phyloP scores from a whole-genome alignment of 306 rosid species.

The Oemleria cerasiformis region DNA sequence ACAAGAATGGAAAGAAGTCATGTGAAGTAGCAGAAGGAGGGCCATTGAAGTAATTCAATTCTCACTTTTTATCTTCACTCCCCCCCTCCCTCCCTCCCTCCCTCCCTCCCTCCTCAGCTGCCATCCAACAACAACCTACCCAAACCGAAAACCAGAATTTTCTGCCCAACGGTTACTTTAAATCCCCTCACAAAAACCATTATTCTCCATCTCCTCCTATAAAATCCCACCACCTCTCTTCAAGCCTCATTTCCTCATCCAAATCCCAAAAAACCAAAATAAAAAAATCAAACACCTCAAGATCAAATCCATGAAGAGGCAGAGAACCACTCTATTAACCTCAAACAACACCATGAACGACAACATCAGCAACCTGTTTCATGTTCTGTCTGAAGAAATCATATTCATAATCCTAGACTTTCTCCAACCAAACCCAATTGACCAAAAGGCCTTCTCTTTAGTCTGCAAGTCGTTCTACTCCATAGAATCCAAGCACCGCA shows the following conservation, averaged over 20 bases:
- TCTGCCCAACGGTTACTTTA: slow-evolving; percentile 33
- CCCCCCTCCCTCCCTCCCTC: slow-evolving; percentile 8
- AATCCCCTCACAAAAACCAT: slow-evolving; percentile 1
- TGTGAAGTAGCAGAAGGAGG: not conserved
- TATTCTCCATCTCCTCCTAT: not conserved
- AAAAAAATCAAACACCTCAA: not conserved
- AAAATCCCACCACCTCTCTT: not conserved
- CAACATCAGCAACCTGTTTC: slow-evolving; percentile 37
- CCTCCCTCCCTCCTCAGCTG: not conserved
- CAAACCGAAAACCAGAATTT: slow-evolving; percentile 22
- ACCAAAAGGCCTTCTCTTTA: slow-evolving; percentile 63
- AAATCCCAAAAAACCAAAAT: not conserved
- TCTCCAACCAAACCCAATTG: slow-evolving; percentile 39
- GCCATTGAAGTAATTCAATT: not conserved
- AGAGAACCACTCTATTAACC: slow-evolving; percentile 11
- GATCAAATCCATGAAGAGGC: slow-evolving; percentile 44
- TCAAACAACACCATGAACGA: slow-evolving; percentile 4
- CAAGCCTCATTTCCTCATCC: not conserved
- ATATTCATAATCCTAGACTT: slow-evolving; percentile 61
- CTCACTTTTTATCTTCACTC: slow-evolving; percentile 14
- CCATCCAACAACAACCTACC: slow-evolving; percentile 9
- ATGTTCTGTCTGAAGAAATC: slow-evolving; percentile 69
- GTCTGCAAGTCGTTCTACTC: slow-evolving; percentile 53
- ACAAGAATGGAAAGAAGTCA: not conserved
- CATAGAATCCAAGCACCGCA: slow-evolving; percentile 71